Percentiles rank a stretch among this genome's conserved stretches.
Conservation (phyloP, 768 basidiomycete species). For the Termitomyces sp. region DNA sequence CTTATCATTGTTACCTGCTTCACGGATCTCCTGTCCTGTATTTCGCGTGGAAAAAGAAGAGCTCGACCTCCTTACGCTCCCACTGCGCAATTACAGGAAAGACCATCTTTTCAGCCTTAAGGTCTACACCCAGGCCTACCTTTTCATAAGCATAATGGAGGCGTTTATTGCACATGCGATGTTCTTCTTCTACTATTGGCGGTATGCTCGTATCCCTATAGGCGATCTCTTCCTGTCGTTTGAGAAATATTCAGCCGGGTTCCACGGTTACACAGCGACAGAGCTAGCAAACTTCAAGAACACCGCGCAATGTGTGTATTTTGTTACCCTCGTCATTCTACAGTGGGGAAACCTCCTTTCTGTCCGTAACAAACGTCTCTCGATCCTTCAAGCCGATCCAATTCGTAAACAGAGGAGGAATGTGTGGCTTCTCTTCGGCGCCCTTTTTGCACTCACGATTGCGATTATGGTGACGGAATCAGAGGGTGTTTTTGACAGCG, state of each 20-base stretch:
- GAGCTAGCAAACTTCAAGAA: too few relatives aligned
- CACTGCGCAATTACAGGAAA: too few relatives aligned
- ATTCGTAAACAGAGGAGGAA: conserved; percentile 21
- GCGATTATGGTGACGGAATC: conserved; percentile 35
- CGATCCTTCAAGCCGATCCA: conserved; percentile 19
- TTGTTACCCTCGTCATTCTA: not conserved
- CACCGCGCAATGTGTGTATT: not conserved
- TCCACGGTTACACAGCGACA: too few relatives aligned
- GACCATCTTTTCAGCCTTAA: too few relatives aligned
- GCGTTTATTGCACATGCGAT: not conserved
- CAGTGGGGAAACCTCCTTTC: conserved; percentile 5
- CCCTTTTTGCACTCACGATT: conserved; percentile 24
- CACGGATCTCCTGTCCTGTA: too few relatives aligned
- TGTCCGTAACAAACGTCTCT: conserved; percentile 15
- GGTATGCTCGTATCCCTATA: not conserved
- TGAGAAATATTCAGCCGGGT: not conserved
- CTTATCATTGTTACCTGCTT: too few relatives aligned
- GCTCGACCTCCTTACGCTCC: too few relatives aligned
- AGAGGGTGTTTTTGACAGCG: conserved; percentile 33
- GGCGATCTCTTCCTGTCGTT: not conserved
- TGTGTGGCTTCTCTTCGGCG: conserved; percentile 22
- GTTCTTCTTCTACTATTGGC: not conserved
- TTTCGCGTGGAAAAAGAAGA: too few relatives aligned
- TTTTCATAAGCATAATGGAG: not conserved
- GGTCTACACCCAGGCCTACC: too few relatives aligned